Conservation (phyloP, 1,139 yeast species). For the Zygoascus sp. region DNA sequence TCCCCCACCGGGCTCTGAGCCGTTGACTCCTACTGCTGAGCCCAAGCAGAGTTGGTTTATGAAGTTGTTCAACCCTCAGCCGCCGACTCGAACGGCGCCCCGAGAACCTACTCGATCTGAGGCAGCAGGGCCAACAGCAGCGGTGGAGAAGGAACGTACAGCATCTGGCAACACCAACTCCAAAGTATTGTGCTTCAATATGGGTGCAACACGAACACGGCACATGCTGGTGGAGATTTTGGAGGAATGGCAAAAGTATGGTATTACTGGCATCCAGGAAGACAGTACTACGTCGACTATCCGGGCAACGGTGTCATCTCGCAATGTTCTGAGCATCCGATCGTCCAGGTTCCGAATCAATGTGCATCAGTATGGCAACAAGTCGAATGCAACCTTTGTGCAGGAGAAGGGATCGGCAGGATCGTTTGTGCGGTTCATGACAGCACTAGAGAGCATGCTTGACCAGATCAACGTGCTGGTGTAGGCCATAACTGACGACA, state of each 20-base stretch:
- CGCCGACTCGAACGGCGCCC: conserved; percentile 4
- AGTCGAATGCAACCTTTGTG: conserved; percentile 27
- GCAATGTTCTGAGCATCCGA: conserved; percentile 34
- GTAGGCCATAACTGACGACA: conserved; percentile 3
- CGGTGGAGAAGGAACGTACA: background rate
- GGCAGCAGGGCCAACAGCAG: too few relatives aligned
- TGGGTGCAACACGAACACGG: conserved; percentile 28
- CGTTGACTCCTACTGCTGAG: conserved; percentile 21
- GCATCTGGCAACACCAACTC: conserved; percentile 15
- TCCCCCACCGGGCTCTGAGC: conserved; percentile 15
- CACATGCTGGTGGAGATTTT: conserved; percentile 31
- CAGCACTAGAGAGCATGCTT: conserved; percentile 30
- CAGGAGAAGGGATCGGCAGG: conserved; percentile 33
- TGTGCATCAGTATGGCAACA: conserved; percentile 16
- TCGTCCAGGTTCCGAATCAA: conserved; percentile 32
- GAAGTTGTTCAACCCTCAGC: conserved; percentile 31
- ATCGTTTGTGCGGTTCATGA: conserved; percentile 31
- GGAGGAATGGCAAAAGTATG: conserved; percentile 36
- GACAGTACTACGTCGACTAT: conserved; percentile 26
- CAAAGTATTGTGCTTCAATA: conserved; percentile 28
- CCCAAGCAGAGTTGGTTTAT: conserved; percentile 39
- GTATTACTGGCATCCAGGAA: conserved; percentile 31
- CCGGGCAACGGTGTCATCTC: conserved; percentile 33
- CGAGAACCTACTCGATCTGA: conserved; percentile 2
- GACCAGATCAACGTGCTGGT: conserved; percentile 19